Percentiles rank a stretch among this genome's conserved stretches.
Conservation (phyloP, 2,329 filamentous ascomycete genomes). For the Paradendryphiella salina region DNA sequence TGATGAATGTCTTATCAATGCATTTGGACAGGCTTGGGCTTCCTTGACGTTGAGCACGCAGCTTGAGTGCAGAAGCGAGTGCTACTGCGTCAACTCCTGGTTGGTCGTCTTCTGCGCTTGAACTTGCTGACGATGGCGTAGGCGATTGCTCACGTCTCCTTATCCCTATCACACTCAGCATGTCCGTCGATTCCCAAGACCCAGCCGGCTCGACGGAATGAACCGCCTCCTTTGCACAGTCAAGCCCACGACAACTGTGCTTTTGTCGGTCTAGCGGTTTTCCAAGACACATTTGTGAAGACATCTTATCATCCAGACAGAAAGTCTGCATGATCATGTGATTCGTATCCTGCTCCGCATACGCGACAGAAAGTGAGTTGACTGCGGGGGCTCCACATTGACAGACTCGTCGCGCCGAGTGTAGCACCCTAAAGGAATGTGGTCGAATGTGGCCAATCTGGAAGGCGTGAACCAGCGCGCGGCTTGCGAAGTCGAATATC, state of each 20-base stretch:
- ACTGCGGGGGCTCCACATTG: slow-evolving; percentile 61
- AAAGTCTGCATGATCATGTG: slow-evolving; percentile 69
- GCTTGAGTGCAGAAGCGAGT: slow-evolving; percentile 34
- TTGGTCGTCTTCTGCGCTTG: slow-evolving; percentile 29
- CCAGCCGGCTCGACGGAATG: slow-evolving; percentile 65
- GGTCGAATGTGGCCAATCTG: slow-evolving; percentile 61
- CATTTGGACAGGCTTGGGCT: slow-evolving; percentile 12
- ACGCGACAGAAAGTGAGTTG: slow-evolving; percentile 66
- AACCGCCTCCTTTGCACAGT: slow-evolving; percentile 54
- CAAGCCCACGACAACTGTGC: slow-evolving; percentile 42
- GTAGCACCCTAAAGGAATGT: slow-evolving; percentile 64
- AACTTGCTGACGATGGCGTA: slow-evolving; percentile 35
- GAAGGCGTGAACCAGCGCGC: slow-evolving; percentile 64
- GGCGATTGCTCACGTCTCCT: slow-evolving; percentile 51
- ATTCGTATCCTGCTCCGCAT: slow-evolving; percentile 61
- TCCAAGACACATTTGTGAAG: slow-evolving; percentile 61
- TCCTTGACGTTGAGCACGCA: slow-evolving; percentile 28
- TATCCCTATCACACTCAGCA: slow-evolving; percentile 66
- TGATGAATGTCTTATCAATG: slow-evolving; percentile 9
- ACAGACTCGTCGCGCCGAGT: slow-evolving; percentile 57
- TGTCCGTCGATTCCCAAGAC: slow-evolving; percentile 64
- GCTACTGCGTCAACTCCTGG: slow-evolving; percentile 15
- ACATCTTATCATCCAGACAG: slow-evolving; percentile 56
- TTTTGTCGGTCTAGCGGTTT: slow-evolving; percentile 44
- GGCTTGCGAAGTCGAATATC: slow-evolving; percentile 63